Conservation (phyloP, 441 rosid species). For the Francoa sonchifolia region DNA sequence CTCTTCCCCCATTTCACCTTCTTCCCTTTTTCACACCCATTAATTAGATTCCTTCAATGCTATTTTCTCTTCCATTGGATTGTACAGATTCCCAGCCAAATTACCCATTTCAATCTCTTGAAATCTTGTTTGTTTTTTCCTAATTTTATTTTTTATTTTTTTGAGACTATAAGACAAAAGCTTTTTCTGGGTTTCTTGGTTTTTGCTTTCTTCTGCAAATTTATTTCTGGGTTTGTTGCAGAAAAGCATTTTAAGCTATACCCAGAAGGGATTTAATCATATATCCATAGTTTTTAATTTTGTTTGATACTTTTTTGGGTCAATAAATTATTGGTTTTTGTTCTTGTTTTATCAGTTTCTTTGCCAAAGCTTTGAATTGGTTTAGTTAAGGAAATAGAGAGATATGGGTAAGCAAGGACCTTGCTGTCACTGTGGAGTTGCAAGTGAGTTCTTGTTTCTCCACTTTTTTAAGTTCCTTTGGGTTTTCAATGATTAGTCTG, state of each 20-base stretch:
- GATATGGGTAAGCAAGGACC: slow-evolving; percentile 99
- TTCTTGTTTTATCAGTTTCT: slow-evolving; percentile 14
- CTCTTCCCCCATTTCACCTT: slow-evolving; percentile 31
- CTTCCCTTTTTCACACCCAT: slow-evolving; percentile 38
- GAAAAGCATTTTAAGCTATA: slow-evolving; percentile 18
- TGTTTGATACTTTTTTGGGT: slow-evolving; percentile 12
- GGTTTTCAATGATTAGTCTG: slow-evolving; percentile 1
- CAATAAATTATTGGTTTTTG: slow-evolving; percentile 12
- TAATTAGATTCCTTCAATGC: slow-evolving; percentile 52
- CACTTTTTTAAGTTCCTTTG: slow-evolving; percentile 14
- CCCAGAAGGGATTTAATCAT: slow-evolving; percentile 22
- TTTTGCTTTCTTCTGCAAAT: slow-evolving; percentile 26
- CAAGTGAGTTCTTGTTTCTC: slow-evolving; percentile 97
- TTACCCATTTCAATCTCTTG: slow-evolving; percentile 25
- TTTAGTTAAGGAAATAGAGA: slow-evolving; percentile 21
- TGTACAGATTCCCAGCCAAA: slow-evolving; percentile 48
- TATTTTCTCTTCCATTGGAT: slow-evolving; percentile 45
- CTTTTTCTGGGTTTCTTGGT: slow-evolving; percentile 35
- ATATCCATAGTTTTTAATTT: slow-evolving; percentile 3
- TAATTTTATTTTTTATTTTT: slow-evolving; percentile 9
- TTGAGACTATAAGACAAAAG: slow-evolving; percentile 5
- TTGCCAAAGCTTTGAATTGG: slow-evolving; percentile 16
- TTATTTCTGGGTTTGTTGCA: slow-evolving; percentile 31
- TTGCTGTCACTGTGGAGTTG: slow-evolving; percentile 99
- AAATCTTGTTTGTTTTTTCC: slow-evolving; percentile 21